Percentiles rank a stretch among this genome's conserved stretches.
These are phyloP conservation scores for Dactylellina cionopaga DNA, from an alignment of 2,329 filamentous ascomycete genomes.

Conservation along the genomic window DNA sequence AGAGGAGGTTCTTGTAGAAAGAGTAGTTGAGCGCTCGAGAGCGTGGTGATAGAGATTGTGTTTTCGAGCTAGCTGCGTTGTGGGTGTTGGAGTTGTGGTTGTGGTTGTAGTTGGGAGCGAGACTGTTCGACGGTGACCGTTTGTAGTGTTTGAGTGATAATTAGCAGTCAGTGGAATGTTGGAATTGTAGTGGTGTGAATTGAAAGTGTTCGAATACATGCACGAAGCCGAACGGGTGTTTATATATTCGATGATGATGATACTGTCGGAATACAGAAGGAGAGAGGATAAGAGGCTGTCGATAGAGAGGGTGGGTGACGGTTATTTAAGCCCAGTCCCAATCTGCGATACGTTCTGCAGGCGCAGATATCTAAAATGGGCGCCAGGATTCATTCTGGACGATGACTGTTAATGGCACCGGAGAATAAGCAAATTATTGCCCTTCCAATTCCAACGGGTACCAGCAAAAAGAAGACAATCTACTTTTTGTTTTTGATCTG, in stretches of 20 bases:
- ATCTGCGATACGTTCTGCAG: slow-evolving; percentile 31
- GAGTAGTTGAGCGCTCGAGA: slow-evolving; percentile 18
- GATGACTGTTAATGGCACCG: slow-evolving; percentile 18
- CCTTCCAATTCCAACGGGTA: background rate
- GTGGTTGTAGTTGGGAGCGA: slow-evolving; percentile 10
- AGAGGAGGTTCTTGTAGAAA: slow-evolving; percentile 4
- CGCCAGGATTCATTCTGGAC: slow-evolving; percentile 39
- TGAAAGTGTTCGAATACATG: slow-evolving; percentile 33
- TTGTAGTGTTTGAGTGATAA: background rate
- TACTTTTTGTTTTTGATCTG: slow-evolving; percentile 24
- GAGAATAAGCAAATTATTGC: no score
- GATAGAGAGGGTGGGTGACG: slow-evolving; percentile 20
- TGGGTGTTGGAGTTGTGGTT: slow-evolving; percentile 29
- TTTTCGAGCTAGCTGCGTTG: no score
- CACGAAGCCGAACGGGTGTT: no score
- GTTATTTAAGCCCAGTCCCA: slow-evolving; percentile 41
- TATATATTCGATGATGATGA: background rate
- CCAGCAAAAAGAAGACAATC: no score
- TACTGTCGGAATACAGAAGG: slow-evolving; percentile 10
- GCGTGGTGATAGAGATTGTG: slow-evolving; percentile 14
- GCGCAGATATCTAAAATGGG: slow-evolving; percentile 13
- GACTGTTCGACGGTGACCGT: slow-evolving; percentile 22
- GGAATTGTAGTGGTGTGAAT: slow-evolving; percentile 3
- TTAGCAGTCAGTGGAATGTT: slow-evolving; percentile 13
- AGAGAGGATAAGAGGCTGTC: slow-evolving; percentile 3